Base-by-base conservation (phyloP, 2,329 filamentous ascomycete species). In the Phaeosphaeriaceae sp. region DNA sequence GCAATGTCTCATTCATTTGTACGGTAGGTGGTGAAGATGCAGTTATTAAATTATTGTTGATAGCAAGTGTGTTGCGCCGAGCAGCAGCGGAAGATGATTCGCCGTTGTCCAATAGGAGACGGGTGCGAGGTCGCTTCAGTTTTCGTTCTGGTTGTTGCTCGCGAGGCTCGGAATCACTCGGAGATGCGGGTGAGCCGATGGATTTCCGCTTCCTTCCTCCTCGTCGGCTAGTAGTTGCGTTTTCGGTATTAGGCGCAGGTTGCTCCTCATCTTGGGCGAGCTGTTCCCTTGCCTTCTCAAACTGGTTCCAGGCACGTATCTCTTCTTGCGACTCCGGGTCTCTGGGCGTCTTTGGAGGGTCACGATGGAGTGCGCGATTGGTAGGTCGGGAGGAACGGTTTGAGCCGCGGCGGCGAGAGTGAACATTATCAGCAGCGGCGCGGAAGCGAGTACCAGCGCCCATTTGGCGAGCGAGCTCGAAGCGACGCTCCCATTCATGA, bases 51-150 rank as follows among this genome's bases (percentile, higher is more conserved):
- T 48, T 37, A 13, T 46, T 45, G 61, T 63, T 66, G 55, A 62
- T 66, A 48, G 34, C 59, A 29, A 43, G 40, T 12, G 50, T 64
- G 50, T 50, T 61, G 42, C 68, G 72, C 45, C 67, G 68, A 48
- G 59, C 64, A 26, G 58, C 64, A 17, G 63, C 54, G 29, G 65
- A 50, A 13, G 70, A 67, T 32, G 78, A 74, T 32, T 79, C 77
- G 13, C 74, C 76, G 20, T 77, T 72, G 42, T 84, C 80, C 44
- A 80, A 80, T 42, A 87, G 78, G 41, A 89, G 82, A 60, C 89
- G 83, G 16, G 90, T 94, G 51, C 92, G 85, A 23, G 92, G 92
- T 13, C 92, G 87, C 75, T 97, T 97, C 37, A 96, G 77, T 71
- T 90, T 92, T 42, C 92, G 85, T 71, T 94, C 87, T 0, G 88